Evolutionary conservation across 163 green algal species (phyloP), one percentile per base, ranked within the genome.

Genomic region (Scenedesmus sp.): DNA sequence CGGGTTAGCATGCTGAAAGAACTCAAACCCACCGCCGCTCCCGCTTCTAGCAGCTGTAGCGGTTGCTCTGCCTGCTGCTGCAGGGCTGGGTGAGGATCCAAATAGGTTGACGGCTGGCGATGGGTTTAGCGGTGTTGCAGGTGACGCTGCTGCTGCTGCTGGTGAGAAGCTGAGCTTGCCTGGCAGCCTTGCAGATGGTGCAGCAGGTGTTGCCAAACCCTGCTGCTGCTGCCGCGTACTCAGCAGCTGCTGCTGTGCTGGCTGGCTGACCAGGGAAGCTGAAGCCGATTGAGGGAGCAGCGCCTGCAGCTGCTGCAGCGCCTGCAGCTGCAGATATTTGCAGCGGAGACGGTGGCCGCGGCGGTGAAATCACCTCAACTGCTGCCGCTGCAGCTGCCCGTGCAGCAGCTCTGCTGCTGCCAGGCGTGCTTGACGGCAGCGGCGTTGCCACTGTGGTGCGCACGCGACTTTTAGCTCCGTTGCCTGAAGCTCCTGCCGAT

Each of bases 371-470:
- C 16, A 83, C 20, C 37, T 51, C 20, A 33, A n/a, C 72, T 33
- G 65, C 85, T 4, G 49, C 72, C 80, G 73, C 86, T 12, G 37
- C 53, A 7, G 30, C n/a, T 82, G 61, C 65, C 9, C 65, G 78
- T 26, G 83, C 59, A 42, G 83, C 24, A 33, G n/a, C 35, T 26
- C 86, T 72, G 73, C 49, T 82, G 79, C 53, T 81, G 42, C 46
- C 26, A 26, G 43, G 43, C 6, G 81, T 44, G 20, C 42, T 73
- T 26, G 40, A 24, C 9, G 88, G 81, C 81, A 89, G 44, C 20
- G 88, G 88, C 37, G 81, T 92, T 10, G 88, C 80, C 24, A 61
- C 44, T 35, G 88, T 92, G 30, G 70, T 88, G 35, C 88, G 88
- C 44, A 92, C 88, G 7, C 88, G 18, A 24, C 46, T 37, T 43